These are phyloP conservation scores for Leucocoprinus birnbaumii DNA, from an alignment of 768 basidiomycete species.

Conservation along the genomic window DNA sequence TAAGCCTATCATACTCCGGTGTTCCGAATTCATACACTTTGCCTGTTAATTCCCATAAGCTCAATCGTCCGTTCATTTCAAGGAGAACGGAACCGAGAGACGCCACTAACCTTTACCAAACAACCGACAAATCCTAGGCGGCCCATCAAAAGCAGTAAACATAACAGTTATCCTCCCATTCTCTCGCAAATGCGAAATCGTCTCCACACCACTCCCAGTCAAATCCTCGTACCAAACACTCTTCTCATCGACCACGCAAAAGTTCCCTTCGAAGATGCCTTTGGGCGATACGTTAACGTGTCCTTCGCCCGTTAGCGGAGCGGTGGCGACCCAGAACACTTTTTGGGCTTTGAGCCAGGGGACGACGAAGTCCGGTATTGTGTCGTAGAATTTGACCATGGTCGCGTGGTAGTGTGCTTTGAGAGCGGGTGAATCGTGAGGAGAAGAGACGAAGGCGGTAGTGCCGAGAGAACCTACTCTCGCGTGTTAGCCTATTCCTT, in stretches of 20 bases:
- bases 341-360: constrained; percentile 55
- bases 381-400: constrained; percentile 47
- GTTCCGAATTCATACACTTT: constrained; percentile 56
- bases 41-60: constrained; percentile 29
- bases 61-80: background rate
- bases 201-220: constrained; percentile 63
- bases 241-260: constrained; percentile 45
- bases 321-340: constrained; percentile 63
- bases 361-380: constrained; percentile 45
- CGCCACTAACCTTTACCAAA: constrained; percentile 51
- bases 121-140: constrained; percentile 54
- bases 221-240: constrained; percentile 69
- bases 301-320: constrained; percentile 48
- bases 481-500: no score
- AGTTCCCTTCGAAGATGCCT: constrained; percentile 42
- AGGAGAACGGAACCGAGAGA: no score
- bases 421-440: no score
- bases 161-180: constrained; percentile 61
- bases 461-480: no score
- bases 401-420: no score
- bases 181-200: constrained; percentile 58
- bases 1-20: constrained; percentile 45
- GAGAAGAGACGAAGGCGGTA: no score
- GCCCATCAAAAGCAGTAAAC: constrained; percentile 60
- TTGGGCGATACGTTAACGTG: constrained; percentile 68